Percentiles rank a stretch among this genome's conserved stretches.
Evolutionary conservation across 2,329 filamentous ascomycete species (phyloP).

Genomic region (Eutypa lata): DNA sequence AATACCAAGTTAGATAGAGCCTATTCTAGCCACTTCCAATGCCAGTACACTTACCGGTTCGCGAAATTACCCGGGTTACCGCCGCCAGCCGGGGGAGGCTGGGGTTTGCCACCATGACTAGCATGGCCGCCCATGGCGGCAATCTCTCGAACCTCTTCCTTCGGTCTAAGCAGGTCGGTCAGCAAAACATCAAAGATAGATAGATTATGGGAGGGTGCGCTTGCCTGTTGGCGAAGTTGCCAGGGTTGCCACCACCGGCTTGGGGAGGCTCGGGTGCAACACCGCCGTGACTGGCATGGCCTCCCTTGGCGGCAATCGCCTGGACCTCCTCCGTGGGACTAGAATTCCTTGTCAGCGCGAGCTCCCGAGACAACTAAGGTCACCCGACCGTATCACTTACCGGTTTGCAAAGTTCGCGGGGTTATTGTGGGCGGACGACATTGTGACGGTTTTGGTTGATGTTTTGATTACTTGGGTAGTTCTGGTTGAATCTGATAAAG

Average conservation of each 20-base stretch:
- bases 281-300: constrained; percentile 31
- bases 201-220: background rate
- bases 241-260: constrained; percentile 26
- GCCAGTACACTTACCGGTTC: constrained; percentile 35
- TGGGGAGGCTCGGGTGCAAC: background rate
- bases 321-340: constrained; percentile 3
- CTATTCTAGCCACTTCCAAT: no score
- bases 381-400: background rate
- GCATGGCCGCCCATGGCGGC: constrained; percentile 39
- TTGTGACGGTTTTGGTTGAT: background rate
- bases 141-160: constrained; percentile 25
- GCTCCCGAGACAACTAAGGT: no score
- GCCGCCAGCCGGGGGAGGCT: background rate
- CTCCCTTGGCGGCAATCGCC: constrained; percentile 40
- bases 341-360: background rate
- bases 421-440: background rate
- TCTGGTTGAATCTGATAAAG: background rate
- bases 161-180: background rate
- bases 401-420: background rate
- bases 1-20: no score
- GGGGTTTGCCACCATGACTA: constrained; percentile 23
- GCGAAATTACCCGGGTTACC: constrained; percentile 37
- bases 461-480: background rate
- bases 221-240: constrained; percentile 37
- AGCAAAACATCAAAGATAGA: background rate